Conservation (phyloP, 1,284 basidiomycete genomes). For the Phlebopus sp. region DNA sequence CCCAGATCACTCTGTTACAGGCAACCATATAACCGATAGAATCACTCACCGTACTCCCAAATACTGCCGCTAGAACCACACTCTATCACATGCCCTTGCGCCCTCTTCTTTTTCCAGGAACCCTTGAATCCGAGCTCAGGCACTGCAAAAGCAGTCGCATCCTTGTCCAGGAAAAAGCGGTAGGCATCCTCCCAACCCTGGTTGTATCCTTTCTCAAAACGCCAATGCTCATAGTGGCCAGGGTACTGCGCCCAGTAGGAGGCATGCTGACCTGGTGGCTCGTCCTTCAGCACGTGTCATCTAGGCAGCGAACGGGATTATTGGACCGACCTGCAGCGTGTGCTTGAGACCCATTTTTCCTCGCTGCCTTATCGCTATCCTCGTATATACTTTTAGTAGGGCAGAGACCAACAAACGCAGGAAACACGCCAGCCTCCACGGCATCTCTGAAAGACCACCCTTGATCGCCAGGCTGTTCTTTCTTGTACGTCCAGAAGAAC, state of each 20-base stretch:
- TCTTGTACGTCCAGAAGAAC: slow-evolving; percentile 91
- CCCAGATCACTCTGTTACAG: background rate
- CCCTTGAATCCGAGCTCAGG: slow-evolving; percentile 63
- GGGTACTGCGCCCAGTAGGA: slow-evolving; percentile 57
- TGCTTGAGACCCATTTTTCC: slow-evolving; percentile 36
- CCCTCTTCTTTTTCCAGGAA: slow-evolving; percentile 54
- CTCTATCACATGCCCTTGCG: slow-evolving; percentile 42
- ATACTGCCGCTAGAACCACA: slow-evolving; percentile 40
- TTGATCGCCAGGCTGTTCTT: slow-evolving; percentile 63
- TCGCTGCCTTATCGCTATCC: slow-evolving; percentile 27
- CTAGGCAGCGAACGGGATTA: background rate
- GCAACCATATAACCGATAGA: background rate
- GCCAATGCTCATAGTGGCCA: slow-evolving; percentile 59
- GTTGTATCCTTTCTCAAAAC: slow-evolving; percentile 64
- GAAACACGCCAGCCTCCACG: slow-evolving; percentile 61
- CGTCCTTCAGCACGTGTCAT: slow-evolving; percentile 1
- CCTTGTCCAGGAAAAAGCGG: slow-evolving; percentile 38
- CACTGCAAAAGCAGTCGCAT: slow-evolving; percentile 22
- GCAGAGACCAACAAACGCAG: slow-evolving; percentile 42
- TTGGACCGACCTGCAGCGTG: slow-evolving; percentile 41
- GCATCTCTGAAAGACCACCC: slow-evolving; percentile 81
- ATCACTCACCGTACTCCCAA: slow-evolving; percentile 63
- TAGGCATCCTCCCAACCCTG: slow-evolving; percentile 74
- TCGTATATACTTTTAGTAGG: slow-evolving; percentile 16
- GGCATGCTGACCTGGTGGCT: slow-evolving; percentile 44